Evolutionary conservation across 2,329 filamentous ascomycete genomes (phyloP).

Genomic region (Torrubiella hemipterigena): DNA sequence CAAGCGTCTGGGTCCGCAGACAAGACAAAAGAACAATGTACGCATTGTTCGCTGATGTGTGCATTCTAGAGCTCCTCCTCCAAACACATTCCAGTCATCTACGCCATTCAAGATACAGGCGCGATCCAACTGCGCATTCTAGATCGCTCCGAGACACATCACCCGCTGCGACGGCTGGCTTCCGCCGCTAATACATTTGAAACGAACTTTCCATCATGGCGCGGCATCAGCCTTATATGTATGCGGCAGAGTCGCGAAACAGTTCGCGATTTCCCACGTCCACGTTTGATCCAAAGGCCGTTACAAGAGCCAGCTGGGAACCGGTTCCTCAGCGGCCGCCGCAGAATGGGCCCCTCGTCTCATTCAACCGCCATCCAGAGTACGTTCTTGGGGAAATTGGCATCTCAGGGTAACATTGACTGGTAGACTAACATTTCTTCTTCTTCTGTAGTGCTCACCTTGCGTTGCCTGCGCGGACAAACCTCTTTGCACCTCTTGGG

Average conservation of each 20-base stretch:
- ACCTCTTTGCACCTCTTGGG: conserved; percentile 54
- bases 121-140: too few species aligned
- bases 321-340: conserved; percentile 50
- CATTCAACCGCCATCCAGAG: conserved; percentile 83
- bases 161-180: too few species aligned
- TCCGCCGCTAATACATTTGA: too few species aligned
- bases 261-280: conserved; percentile 40
- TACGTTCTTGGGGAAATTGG: conserved; percentile 28
- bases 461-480: conserved; percentile 49
- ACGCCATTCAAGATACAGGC: too few species aligned
- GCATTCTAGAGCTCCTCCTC: too few species aligned
- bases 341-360: conserved; percentile 62
- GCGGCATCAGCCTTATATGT: conserved; percentile 52
- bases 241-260: conserved; percentile 40
- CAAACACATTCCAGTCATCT: too few species aligned
- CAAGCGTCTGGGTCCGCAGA: too few species aligned
- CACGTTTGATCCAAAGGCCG: conserved; percentile 76
- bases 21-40: too few species aligned
- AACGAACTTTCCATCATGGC: conserved; percentile 1
- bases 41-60: too few species aligned
- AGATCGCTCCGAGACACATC: too few species aligned
- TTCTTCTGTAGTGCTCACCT: conserved; percentile 39
- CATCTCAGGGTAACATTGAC: background rate
- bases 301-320: conserved; percentile 67
- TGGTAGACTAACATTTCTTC: background rate